Percentiles rank a stretch among this genome's conserved stretches.
phyloP scores from a whole-genome alignment of 768 basidiomycete species.

The Leccinum obscurum region DNA sequence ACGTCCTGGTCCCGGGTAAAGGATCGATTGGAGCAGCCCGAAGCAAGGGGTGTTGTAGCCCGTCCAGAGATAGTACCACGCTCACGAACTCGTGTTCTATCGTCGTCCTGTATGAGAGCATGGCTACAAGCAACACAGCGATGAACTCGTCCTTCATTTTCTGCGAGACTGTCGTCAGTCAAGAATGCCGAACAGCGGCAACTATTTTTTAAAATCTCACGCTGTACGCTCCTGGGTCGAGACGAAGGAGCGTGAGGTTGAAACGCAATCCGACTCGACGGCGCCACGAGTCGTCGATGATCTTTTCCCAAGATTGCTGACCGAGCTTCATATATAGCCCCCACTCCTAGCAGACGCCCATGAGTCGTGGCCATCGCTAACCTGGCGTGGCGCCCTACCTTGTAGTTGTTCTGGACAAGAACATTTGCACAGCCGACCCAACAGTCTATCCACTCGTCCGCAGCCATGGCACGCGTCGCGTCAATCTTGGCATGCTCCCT shows the following conservation, averaged over 20 bases:
- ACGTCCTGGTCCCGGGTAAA: constrained; percentile 23
- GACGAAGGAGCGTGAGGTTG: constrained; percentile 52
- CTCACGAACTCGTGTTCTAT: constrained; percentile 61
- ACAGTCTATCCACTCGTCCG: constrained; percentile 63
- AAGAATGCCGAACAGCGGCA: not conserved
- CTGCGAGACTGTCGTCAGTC: constrained; percentile 32
- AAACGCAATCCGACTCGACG: constrained; percentile 64
- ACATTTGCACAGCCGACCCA: constrained; percentile 75
- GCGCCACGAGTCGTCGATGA: constrained; percentile 50
- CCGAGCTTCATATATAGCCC: constrained; percentile 51
- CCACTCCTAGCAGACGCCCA: constrained; percentile 53
- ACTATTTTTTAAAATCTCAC: constrained; percentile 37
- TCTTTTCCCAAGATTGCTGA: constrained; percentile 53
- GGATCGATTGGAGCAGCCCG: constrained; percentile 32
- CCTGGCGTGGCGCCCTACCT: constrained; percentile 34
- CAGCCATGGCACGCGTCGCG: constrained; percentile 33
- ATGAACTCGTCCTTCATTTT: constrained; percentile 50
- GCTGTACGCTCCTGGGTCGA: constrained; percentile 60
- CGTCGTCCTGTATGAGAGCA: constrained; percentile 47
- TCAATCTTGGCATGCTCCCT: constrained; percentile 20
- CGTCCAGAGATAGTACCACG: constrained; percentile 58
- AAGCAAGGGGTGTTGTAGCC: constrained; percentile 53
- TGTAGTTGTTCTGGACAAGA: constrained; percentile 49
- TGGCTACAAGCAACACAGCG: constrained; percentile 50
- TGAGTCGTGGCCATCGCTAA: constrained; percentile 1